Base-by-base conservation (phyloP, 305 asterid species). In the Stenogyne calaminthoides region DNA sequence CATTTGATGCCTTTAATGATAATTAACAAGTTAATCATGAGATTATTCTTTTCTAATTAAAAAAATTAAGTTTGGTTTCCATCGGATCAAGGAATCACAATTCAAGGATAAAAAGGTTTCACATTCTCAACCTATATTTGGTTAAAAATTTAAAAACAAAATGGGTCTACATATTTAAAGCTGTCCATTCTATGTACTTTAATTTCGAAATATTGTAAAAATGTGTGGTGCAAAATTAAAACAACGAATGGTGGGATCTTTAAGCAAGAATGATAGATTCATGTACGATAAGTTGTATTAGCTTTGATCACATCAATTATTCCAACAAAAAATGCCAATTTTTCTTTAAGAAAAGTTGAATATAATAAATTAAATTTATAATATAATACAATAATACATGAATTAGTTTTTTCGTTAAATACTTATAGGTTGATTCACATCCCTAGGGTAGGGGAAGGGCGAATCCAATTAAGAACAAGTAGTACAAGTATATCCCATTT, bases 11-110 rank as follows among this genome's bases (percentile, higher is more conserved):
- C 57, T 60, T 60, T 37, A 75, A 10, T 69, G 44, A 69, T 76
- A 19, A 78, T 82, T 84, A 80, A 70, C 36, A 67, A 25, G 32
- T 58, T 77, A 80, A 84, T 82, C 64, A 80, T n/a, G n/a, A n/a
- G n/a, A n/a, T n/a, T n/a, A n/a, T n/a, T n/a, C n/a, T n/a, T n/a
- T n/a, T n/a, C n/a, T n/a, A n/a, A n/a, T n/a, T n/a, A n/a, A n/a
- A 32, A 16, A 11, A 37, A 25, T 1, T 25, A 25, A 6, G 78
- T 65, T 74, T 71, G 69, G 29, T 64, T 32, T 70, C 42, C 49
- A 64, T 76, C 32, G 58, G 59, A 55, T 70, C 61, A 69, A 62
- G 73, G 64, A 42, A 12, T 56, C 32, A 56, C 64, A 19, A 49
- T 44, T 49, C 8, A 59, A 36, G 64, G 34, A 46, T 44, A 0